Conservation (phyloP, 2,329 filamentous ascomycete genomes). For the Verruconis gallopava region DNA sequence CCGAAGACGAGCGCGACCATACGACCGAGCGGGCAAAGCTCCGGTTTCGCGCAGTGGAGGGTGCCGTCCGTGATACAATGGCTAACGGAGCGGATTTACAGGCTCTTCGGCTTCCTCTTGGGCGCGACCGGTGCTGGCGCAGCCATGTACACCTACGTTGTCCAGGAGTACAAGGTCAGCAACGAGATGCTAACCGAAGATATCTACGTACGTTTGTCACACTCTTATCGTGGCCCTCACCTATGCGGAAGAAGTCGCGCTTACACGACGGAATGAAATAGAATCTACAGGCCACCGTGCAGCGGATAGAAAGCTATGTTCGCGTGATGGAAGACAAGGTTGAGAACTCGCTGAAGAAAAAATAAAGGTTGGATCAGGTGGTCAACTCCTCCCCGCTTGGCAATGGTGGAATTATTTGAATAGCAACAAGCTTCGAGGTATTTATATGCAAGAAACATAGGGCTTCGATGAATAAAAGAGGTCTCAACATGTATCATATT, state of each 20-base stretch:
- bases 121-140: constrained; percentile 68
- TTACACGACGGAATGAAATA: constrained; percentile 24
- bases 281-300: constrained; percentile 79
- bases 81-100: too few relatives aligned
- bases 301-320: constrained; percentile 74
- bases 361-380: constrained; percentile 30
- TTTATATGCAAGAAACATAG: too few relatives aligned
- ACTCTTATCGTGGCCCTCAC: background rate
- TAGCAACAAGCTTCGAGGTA: too few relatives aligned
- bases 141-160: constrained; percentile 80
- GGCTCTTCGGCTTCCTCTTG: constrained; percentile 82
- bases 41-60: too few relatives aligned
- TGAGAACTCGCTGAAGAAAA: constrained; percentile 55
- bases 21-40: too few relatives aligned
- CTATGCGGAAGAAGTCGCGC: background rate
- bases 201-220: constrained; percentile 55
- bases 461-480: too few relatives aligned
- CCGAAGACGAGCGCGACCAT: too few relatives aligned
- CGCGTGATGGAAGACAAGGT: constrained; percentile 70
- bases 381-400: too few relatives aligned
- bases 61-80: too few relatives aligned
- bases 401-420: too few relatives aligned
- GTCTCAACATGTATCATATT: too few relatives aligned
- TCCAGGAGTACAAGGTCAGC: constrained; percentile 85
- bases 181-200: constrained; percentile 92